Evolutionary conservation across 345 rosid genomes (phyloP).

Genomic region (Euphorbia pulcherrima): DNA sequence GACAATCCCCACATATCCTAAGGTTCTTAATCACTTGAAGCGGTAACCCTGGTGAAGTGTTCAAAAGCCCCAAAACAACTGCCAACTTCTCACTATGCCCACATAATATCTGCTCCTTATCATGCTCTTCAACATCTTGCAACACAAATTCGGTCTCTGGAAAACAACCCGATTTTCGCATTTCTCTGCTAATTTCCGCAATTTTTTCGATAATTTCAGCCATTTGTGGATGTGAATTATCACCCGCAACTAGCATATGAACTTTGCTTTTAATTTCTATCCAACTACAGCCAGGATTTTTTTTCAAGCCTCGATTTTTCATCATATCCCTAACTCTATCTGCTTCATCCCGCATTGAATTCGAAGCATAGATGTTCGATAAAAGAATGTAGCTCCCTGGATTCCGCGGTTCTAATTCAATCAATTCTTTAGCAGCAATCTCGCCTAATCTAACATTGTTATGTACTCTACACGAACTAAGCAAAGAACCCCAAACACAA

Average conservation of each 20-base stretch:
- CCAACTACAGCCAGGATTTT: conserved; percentile 81
- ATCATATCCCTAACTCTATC: conserved; percentile 46
- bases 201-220: conserved; percentile 42
- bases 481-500: conserved; percentile 81
- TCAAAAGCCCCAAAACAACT: conserved; percentile 57
- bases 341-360: conserved; percentile 58
- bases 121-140: conserved; percentile 62
- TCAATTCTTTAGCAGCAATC: conserved; percentile 48
- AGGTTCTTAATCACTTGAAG: conserved; percentile 60
- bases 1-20: conserved; percentile 72
- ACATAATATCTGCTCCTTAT: conserved; percentile 60
- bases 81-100: conserved; percentile 78
- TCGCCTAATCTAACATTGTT: conserved; percentile 59
- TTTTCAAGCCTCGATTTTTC: conserved; percentile 49
- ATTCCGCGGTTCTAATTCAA: conserved; percentile 50
- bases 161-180: conserved; percentile 50
- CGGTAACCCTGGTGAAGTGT: conserved; percentile 45
- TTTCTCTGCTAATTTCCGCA: conserved; percentile 41
- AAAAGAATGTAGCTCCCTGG: conserved; percentile 61
- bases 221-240: conserved; percentile 51
- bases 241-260: conserved; percentile 59
- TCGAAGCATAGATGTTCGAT: conserved; percentile 64
- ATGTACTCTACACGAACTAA: conserved; percentile 71
- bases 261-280: conserved; percentile 59
- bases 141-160: conserved; percentile 48